Conservation (phyloP, 2,329 filamentous ascomycete genomes). For the Pseudogymnoascus sp. region DNA sequence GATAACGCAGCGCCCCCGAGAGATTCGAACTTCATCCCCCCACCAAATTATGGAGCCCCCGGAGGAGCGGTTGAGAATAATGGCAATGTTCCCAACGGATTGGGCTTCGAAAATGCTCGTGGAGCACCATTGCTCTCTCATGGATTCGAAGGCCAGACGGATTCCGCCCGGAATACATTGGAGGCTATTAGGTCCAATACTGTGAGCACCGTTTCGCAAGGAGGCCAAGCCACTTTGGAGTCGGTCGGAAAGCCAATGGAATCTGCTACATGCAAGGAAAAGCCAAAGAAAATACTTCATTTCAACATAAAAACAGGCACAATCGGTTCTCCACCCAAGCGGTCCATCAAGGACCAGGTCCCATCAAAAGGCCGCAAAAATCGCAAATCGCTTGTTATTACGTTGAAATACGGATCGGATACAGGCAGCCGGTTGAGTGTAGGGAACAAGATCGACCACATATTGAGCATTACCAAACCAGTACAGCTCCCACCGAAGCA, state of each 20-base stretch:
- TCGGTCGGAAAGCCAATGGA: not conserved
- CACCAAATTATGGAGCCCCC: not conserved
- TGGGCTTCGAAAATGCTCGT: not conserved
- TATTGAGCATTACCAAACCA: constrained; percentile 36
- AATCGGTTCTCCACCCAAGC: constrained; percentile 50
- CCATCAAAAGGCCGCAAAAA: constrained; percentile 31
- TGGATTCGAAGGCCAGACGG: not conserved
- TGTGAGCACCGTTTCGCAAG: not conserved
- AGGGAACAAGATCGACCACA: constrained; percentile 55
- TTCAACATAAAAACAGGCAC: constrained; percentile 56
- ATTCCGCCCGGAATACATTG: not conserved
- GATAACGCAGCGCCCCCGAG: constrained; percentile 1
- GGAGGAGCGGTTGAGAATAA: not conserved
- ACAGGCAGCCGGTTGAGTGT: constrained; percentile 38
- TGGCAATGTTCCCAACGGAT: not conserved
- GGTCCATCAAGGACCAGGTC: constrained; percentile 13
- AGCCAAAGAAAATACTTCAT: constrained; percentile 44
- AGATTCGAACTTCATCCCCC: not conserved
- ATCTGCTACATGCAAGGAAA: constrained; percentile 19
- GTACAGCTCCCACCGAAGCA: constrained; percentile 16
- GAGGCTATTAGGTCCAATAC: not conserved
- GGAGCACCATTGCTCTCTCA: not conserved
- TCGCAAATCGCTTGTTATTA: constrained; percentile 39
- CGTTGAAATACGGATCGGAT: constrained; percentile 53
- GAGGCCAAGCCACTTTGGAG: not conserved